Evolutionary conservation across 169 alveolate species (phyloP), one percentile per base, ranked within the genome.

Genomic region (Plasmodium knowlesi): DNA sequence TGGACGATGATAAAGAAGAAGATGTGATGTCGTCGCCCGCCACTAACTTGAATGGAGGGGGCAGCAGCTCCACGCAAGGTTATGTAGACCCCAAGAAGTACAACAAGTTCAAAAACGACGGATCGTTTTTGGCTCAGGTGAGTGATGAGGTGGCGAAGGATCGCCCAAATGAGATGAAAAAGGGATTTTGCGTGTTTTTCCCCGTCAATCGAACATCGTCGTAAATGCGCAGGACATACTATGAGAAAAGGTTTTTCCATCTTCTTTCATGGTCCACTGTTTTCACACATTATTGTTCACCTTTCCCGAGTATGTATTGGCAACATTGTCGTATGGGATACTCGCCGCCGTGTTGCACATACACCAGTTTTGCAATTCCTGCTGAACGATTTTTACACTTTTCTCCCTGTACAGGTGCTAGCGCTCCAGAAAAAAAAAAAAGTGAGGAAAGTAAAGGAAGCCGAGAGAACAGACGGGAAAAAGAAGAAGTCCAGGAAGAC

Each of bases 391-490:
- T 28, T 67, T 67, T 67, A 3, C 9, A 6, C 19, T 9, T 37
- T 5, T 6, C 30, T 10, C 72, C 10, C 57, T 39, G 2, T 25
- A 14, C 81, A 86, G 93, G 93, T 86, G n/a, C 34, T 86, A 53
- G 93, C 93, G 19, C n/a, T 86, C 10, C 93, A 86, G 41, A 86
- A 86, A 25, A 76, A 86, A 28, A 86, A 86, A 54, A 86, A 86
- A 54, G 61, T 37, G 25, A 74, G 93, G 46, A 86, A 86, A 67
- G 1, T 76, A n/a, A 86, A 86, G 41, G 85, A 50, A 54, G 14
- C 57, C 2, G 93, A 74, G 19, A 41, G 28, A 14, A 32, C 78
- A 10, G 85, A 86, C 28, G 41, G 28, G 43, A 86, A 50, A 16
- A 50, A 86, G 67, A 86, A 86, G 32, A 86, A 76, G 67, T 34